Percentiles rank a stretch among this genome's conserved stretches.
Evolutionary conservation across 768 basidiomycete species (phyloP).

Genomic region (Leccinum barrowsii): DNA sequence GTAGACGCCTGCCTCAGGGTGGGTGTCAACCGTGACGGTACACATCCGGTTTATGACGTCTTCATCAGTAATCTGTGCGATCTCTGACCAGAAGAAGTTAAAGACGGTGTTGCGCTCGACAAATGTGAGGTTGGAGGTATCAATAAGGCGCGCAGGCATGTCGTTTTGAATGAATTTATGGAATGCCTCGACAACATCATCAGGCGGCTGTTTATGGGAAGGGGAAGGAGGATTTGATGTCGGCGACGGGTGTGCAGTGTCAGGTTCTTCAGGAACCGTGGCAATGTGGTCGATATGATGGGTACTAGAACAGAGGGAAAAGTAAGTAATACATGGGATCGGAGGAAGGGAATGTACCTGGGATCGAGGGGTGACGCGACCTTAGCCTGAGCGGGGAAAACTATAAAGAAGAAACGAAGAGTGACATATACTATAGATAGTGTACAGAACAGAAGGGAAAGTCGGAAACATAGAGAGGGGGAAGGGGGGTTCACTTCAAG

Average conservation of each 20-base stretch:
- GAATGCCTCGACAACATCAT: conserved; percentile 13
- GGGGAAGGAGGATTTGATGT: neutral
- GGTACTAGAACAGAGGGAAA: neutral
- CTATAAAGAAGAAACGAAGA: neutral
- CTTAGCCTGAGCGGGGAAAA: neutral
- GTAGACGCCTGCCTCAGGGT: conserved; percentile 17
- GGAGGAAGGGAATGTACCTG: neutral
- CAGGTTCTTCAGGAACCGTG: neutral
- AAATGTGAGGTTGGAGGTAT: conserved; percentile 20
- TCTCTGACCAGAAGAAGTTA: conserved; percentile 15
- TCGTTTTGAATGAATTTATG: conserved; percentile 23
- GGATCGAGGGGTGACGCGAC: neutral
- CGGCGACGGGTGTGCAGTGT: neutral
- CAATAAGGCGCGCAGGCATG: conserved; percentile 25
- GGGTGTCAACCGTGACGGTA: neutral
- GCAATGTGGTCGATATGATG: neutral
- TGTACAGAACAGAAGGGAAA: neutral
- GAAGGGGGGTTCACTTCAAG: neutral
- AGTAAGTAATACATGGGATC: neutral
- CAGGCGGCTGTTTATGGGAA: neutral
- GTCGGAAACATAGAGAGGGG: neutral
- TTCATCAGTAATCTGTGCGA: conserved; percentile 18
- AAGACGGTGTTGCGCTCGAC: conserved; percentile 20
- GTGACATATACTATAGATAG: too few species aligned
- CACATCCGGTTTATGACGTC: conserved; percentile 7